These are phyloP conservation scores for Daldinia bambusicola DNA, from an alignment of 495 filamentous ascomycete species.

Conservation along the genomic window DNA sequence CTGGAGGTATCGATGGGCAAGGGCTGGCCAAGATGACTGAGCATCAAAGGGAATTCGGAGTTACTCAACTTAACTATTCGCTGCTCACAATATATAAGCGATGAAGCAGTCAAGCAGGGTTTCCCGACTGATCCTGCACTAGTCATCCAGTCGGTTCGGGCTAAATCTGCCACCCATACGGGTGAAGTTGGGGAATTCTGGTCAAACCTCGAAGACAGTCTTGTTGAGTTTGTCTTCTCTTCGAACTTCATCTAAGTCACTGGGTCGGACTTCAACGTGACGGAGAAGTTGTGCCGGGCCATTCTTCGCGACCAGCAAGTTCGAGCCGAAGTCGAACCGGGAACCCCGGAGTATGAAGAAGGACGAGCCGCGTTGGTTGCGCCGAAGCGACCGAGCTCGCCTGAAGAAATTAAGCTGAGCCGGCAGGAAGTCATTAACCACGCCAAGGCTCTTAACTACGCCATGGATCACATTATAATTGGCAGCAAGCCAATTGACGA, in stretches of 20 bases:
- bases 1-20: not conserved
- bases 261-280: slow-evolving; percentile 38
- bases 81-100: not conserved
- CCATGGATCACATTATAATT: slow-evolving; percentile 45
- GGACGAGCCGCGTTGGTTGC: slow-evolving; percentile 11
- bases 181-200: not conserved
- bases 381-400: slow-evolving; percentile 7
- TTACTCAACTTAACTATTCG: not conserved
- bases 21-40: not conserved
- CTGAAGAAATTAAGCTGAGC: slow-evolving; percentile 35
- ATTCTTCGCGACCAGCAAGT: slow-evolving; percentile 29
- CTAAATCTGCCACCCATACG: not conserved
- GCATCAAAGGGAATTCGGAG: not conserved
- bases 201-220: slow-evolving; percentile 17
- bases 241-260: slow-evolving; percentile 48
- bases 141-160: not conserved
- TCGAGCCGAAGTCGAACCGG: slow-evolving; percentile 16
- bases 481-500: slow-evolving; percentile 42
- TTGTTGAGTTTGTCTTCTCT: slow-evolving; percentile 41
- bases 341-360: slow-evolving; percentile 37
- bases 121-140: not conserved
- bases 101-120: not conserved
- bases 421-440: slow-evolving; percentile 52
- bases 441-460: slow-evolving; percentile 45
- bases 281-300: slow-evolving; percentile 32